Conservation (phyloP, 2,329 filamentous ascomycete genomes). For the Fusarium protoensiforme region DNA sequence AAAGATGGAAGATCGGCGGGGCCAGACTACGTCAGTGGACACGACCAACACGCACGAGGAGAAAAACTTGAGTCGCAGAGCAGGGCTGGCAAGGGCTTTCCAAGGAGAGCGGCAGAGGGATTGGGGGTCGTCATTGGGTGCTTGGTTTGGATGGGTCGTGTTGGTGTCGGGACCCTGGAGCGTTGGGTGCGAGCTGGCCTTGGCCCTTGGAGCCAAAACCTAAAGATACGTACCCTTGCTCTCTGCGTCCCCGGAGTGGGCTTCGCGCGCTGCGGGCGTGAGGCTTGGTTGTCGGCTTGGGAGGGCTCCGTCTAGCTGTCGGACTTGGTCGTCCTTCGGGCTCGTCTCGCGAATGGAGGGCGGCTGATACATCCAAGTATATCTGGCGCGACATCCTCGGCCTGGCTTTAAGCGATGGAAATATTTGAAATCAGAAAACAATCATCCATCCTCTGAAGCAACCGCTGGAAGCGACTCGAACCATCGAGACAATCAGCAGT, state of each 20-base stretch:
- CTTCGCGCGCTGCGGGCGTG: slow-evolving; percentile 20
- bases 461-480: slow-evolving; percentile 26
- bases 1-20: slow-evolving; percentile 33
- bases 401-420: background rate
- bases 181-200: slow-evolving; percentile 21
- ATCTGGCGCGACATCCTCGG: slow-evolving; percentile 1
- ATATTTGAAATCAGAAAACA: slow-evolving; percentile 32
- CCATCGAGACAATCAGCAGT: slow-evolving; percentile 29
- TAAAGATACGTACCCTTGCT: slow-evolving; percentile 21
- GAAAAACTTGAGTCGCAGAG: slow-evolving; percentile 31
- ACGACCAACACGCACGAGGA: slow-evolving; percentile 13
- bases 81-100: slow-evolving; percentile 32
- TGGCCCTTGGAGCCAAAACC: slow-evolving; percentile 14
- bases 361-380: background rate
- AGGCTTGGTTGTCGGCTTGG: slow-evolving; percentile 10
- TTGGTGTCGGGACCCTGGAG: slow-evolving; percentile 31
- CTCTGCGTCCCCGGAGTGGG: slow-evolving; percentile 11
- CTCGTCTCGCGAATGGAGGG: slow-evolving; percentile 9
- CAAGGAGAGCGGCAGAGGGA: slow-evolving; percentile 30
- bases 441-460: slow-evolving; percentile 1
- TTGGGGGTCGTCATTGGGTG: slow-evolving; percentile 35
- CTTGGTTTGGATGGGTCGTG: slow-evolving; percentile 17
- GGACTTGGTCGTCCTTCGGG: slow-evolving; percentile 4
- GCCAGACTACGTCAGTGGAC: slow-evolving; percentile 41
- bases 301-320: slow-evolving; percentile 17